Evolutionary conservation across 2,329 filamentous ascomycete genomes (phyloP), one percentile per base, ranked within the genome.

Genomic region (Paecilomyces fulvus): DNA sequence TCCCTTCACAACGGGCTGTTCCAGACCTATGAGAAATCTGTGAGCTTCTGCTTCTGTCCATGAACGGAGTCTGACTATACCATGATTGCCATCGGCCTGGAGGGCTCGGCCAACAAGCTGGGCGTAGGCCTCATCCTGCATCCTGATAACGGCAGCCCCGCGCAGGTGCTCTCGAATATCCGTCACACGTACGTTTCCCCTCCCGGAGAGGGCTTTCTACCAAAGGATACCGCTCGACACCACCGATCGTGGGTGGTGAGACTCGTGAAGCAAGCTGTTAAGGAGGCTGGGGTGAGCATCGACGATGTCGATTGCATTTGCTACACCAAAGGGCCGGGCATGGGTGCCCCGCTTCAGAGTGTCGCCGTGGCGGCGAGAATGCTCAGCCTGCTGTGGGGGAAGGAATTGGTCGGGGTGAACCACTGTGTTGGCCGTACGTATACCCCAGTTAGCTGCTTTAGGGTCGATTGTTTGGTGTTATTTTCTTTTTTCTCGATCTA

Each of bases 101-200:
- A 99, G 79, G 92, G 94, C 72, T 96, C 90, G 56, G 94, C 94
- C 75, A 99, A 99, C 80, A 99, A 99, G 76, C 85, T 99, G 54
- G 94, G 92, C 63, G 87, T 97, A 57, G 94, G 94, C 67, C 80
- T 99, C 57, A 96, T 99, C 71, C 83, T 85, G 23, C 94, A 97
- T 77, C 76, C 60, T 68, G 76, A 76, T 28, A 76, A 79, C 58
- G 70, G 74, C 67, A 73, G 77, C 58, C 76, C 80, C 37, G 82
- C 87, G 20, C 77, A 80, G 62, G 86, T 99, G 70, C 89, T 99
- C 63, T 86, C 92, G 70, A 99, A 99, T 77, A 82, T 99, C 63
- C 88, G 94, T 55, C 89, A 97, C 77, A 99, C 94, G 20, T 99
- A 92, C 77, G 81, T 87, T 66, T 89, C 92, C 49, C 92, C 94